phyloP scores from a whole-genome alignment of 2,329 filamentous ascomycete species.

The Aureobasidium pullulans region DNA sequence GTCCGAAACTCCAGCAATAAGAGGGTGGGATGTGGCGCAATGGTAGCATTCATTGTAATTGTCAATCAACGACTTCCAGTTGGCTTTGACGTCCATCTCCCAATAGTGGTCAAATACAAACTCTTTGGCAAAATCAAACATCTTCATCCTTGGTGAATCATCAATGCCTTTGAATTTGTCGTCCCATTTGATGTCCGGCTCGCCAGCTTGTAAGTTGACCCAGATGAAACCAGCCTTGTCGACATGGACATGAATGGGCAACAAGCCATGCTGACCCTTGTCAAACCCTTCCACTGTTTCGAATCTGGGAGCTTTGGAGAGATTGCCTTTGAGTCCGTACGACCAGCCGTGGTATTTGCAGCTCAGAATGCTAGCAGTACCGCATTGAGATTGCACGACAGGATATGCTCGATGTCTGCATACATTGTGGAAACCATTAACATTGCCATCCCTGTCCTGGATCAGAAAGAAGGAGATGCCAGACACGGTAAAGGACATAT shows the following conservation, averaged over 20 bases:
- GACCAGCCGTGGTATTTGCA: slow-evolving; percentile 60
- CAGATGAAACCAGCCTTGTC: slow-evolving; percentile 44
- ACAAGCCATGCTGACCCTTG: slow-evolving; percentile 48
- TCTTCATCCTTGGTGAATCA: slow-evolving; percentile 36
- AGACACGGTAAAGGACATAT: slow-evolving; percentile 19
- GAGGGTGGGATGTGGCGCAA: slow-evolving; percentile 51
- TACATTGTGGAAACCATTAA: slow-evolving; percentile 56
- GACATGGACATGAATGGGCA: slow-evolving; percentile 21
- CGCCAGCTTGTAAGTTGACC: slow-evolving; percentile 48
- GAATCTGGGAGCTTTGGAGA: slow-evolving; percentile 55
- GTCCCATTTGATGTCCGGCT: slow-evolving; percentile 44
- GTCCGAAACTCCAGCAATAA: slow-evolving; percentile 48
- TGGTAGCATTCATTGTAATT: slow-evolving; percentile 63
- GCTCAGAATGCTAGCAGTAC: slow-evolving; percentile 45
- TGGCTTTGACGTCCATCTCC: slow-evolving; percentile 51
- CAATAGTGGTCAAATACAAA: slow-evolving; percentile 52
- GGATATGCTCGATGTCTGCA: slow-evolving; percentile 56
- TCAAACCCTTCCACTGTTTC: slow-evolving; percentile 50
- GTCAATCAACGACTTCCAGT: slow-evolving; percentile 55
- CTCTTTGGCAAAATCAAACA: slow-evolving; percentile 42
- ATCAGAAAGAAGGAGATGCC: slow-evolving; percentile 21
- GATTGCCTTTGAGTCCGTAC: slow-evolving; percentile 49
- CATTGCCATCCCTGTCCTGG: slow-evolving; percentile 30
- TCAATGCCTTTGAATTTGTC: slow-evolving; percentile 46
- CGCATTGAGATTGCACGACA: slow-evolving; percentile 45